Evolutionary conservation across 306 rosid species (phyloP).

Genomic region (Quercus cerris): DNA sequence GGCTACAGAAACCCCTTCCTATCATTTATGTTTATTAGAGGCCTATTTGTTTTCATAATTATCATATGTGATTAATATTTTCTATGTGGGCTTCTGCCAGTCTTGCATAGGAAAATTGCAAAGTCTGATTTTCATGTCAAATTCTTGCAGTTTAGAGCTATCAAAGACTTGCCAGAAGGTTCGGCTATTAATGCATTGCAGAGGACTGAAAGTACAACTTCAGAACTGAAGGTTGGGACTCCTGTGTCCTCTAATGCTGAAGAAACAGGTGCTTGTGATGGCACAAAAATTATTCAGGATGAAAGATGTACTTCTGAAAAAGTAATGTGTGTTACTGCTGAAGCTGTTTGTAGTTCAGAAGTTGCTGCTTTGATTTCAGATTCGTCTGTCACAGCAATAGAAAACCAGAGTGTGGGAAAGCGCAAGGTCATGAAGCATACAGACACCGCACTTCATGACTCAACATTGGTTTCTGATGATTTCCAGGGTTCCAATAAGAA

Average conservation of each 20-base stretch:
- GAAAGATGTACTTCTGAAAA: conserved; percentile 27
- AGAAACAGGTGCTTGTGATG: conserved; percentile 35
- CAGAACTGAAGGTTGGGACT: conserved; percentile 35
- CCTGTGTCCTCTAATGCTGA: conserved; percentile 41
- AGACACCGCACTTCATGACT: conserved; percentile 30
- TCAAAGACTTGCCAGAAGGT: conserved; percentile 34
- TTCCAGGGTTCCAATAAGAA: conserved; percentile 49
- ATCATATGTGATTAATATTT: conserved; percentile 4
- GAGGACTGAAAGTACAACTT: conserved; percentile 25
- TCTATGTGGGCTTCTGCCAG: neutral
- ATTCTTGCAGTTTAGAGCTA: conserved; percentile 46
- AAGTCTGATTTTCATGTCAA: conserved; percentile 23
- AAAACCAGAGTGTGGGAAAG: conserved; percentile 38
- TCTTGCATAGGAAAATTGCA: conserved; percentile 15
- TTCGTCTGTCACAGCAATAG: conserved; percentile 22
- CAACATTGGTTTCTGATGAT: conserved; percentile 38
- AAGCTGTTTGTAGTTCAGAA: conserved; percentile 33
- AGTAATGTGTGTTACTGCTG: conserved; percentile 17
- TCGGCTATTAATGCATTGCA: conserved; percentile 26
- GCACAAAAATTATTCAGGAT: conserved; percentile 22
- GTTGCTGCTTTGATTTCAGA: conserved; percentile 40
- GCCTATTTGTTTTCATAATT: neutral
- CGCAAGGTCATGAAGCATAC: conserved; percentile 44
- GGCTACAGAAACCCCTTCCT: neutral
- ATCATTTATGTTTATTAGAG: neutral